A percentile compares a stretch with the other conserved stretches of the same genome.
Conservation (phyloP, 164 flowering plant species). For the Paratinospora sagittata region DNA sequence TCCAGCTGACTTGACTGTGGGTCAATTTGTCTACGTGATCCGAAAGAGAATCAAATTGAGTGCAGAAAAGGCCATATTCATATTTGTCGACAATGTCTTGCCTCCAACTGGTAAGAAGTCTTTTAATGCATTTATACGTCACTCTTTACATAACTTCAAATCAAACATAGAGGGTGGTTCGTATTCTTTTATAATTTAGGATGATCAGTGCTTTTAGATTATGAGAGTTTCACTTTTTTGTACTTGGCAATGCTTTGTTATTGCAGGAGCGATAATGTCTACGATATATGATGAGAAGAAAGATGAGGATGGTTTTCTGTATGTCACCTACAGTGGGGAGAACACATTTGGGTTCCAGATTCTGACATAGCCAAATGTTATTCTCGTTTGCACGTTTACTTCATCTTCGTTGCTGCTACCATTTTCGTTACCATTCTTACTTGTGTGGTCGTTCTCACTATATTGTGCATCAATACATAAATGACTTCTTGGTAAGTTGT, state of each 20-base stretch:
- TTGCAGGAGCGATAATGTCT: constrained; percentile 69
- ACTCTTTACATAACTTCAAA: neutral
- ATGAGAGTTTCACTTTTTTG: neutral
- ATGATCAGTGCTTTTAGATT: neutral
- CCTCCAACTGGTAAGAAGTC: constrained; percentile 63
- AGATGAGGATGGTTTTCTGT: constrained; percentile 87
- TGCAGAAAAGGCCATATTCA: constrained; percentile 80
- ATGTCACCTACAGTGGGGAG: constrained; percentile 90
- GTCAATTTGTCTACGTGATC: constrained; percentile 82
- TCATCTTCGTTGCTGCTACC: neutral
- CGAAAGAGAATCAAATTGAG: constrained; percentile 80
- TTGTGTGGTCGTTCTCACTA: neutral
- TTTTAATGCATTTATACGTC: neutral
- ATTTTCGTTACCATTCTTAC: neutral
- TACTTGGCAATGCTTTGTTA: neutral
- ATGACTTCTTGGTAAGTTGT: neutral
- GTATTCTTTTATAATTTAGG: neutral
- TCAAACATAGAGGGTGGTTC: neutral
- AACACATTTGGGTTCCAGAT: constrained; percentile 60
- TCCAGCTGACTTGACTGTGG: constrained; percentile 76
- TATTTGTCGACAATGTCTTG: constrained; percentile 67
- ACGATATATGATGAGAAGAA: constrained; percentile 82
- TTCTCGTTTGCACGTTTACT: neutral
- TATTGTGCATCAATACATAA: neutral
- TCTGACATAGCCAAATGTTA: constrained; percentile 16